Conservation (phyloP, 2,329 filamentous ascomycete species). For the Triangularia verruculosa region DNA sequence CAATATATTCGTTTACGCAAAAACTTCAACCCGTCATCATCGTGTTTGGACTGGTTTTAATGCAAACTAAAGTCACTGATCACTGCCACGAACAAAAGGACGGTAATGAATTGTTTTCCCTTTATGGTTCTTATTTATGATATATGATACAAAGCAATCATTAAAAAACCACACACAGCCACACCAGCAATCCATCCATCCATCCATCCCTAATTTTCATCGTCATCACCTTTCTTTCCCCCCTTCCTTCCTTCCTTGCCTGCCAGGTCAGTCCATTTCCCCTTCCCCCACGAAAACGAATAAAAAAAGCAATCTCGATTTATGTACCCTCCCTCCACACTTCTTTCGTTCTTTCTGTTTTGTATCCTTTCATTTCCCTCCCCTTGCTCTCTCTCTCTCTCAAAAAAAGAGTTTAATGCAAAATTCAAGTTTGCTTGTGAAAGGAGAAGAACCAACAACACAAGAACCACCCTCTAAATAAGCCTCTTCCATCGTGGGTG, state of each 20-base stretch:
- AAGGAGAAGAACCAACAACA: background rate
- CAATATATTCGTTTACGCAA: too few relatives aligned
- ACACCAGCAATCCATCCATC: background rate
- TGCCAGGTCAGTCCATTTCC: background rate
- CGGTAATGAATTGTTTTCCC: background rate
- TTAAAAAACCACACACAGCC: too few relatives aligned
- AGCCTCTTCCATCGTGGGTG: background rate
- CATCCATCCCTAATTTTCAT: background rate
- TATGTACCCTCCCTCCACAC: background rate
- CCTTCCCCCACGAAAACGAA: background rate
- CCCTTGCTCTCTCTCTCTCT: background rate
- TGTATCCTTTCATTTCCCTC: background rate
- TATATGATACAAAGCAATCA: background rate
- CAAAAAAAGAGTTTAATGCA: background rate
- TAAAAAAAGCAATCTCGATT: background rate
- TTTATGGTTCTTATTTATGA: background rate
- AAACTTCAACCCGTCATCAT: background rate
- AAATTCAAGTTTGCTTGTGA: background rate
- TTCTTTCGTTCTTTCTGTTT: background rate
- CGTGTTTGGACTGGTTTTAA: background rate
- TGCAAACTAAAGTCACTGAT: background rate
- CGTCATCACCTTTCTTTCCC: background rate
- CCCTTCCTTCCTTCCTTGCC: background rate
- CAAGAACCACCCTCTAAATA: background rate
- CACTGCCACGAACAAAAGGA: background rate